Conservation (phyloP, 768 basidiomycete species). For the Tricholoma saponaceum region DNA sequence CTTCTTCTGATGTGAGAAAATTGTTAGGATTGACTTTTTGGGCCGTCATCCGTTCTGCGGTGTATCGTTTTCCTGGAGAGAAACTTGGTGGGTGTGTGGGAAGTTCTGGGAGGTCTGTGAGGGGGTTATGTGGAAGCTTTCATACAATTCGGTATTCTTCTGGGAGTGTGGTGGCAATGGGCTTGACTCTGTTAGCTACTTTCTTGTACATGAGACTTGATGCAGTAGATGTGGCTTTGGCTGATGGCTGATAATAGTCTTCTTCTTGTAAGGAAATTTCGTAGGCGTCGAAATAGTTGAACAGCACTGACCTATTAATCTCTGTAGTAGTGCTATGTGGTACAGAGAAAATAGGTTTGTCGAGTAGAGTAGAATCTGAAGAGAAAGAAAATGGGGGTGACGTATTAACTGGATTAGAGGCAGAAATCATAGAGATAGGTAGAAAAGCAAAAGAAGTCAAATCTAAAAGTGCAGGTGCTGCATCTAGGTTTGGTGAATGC, state of each 20-base stretch:
- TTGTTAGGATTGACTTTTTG: background rate
- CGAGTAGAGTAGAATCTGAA: background rate
- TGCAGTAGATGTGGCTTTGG: background rate
- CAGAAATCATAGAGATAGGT: background rate
- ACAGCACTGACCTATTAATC: background rate
- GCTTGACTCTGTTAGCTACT: background rate
- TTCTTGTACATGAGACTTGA: conserved; percentile 1
- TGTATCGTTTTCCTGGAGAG: conserved; percentile 1
- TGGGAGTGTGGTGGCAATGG: background rate
- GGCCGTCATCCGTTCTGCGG: background rate
- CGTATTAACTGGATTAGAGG: background rate
- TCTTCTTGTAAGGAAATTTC: background rate
- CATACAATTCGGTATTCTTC: conserved; percentile 8
- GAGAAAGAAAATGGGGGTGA: background rate
- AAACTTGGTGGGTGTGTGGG: conserved; percentile 7
- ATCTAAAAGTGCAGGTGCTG: too few relatives aligned
- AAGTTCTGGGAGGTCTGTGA: conserved; percentile 3
- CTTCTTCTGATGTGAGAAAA: background rate
- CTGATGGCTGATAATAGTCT: background rate
- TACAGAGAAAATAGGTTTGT: background rate
- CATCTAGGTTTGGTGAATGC: too few relatives aligned
- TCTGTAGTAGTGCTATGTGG: background rate
- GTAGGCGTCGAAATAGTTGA: background rate
- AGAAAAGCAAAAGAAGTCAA: too few relatives aligned
- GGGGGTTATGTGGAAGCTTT: conserved; percentile 8